phyloP scores from a whole-genome alignment of 768 basidiomycete species.

The Tephrocybe sp. region DNA sequence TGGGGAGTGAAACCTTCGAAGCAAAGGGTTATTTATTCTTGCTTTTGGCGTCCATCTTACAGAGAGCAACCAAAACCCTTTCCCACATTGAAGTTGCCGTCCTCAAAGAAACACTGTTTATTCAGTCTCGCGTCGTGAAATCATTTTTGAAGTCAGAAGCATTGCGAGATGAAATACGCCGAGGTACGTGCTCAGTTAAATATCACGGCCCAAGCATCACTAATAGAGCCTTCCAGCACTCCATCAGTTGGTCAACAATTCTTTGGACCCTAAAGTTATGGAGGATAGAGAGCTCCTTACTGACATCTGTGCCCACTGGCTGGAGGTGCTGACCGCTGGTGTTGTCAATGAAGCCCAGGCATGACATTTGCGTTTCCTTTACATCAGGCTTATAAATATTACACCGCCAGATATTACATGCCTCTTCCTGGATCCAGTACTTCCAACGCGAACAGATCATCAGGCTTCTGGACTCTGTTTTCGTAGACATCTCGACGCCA shows the following conservation, averaged over 20 bases:
- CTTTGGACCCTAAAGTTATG: conserved; percentile 33
- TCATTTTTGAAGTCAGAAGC: conserved; percentile 29
- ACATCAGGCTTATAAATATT: not conserved
- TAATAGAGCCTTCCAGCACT: no score
- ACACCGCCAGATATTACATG: conserved; percentile 20
- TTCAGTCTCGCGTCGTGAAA: conserved; percentile 30
- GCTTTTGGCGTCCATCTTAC: conserved; percentile 38
- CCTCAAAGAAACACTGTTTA: conserved; percentile 42
- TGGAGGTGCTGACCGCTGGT: conserved; percentile 6
- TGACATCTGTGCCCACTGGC: conserved; percentile 45
- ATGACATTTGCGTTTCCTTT: not conserved
- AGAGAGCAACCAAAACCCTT: conserved; percentile 24
- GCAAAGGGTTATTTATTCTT: conserved; percentile 31
- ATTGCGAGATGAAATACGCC: conserved; percentile 22
- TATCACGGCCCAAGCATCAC: no score
- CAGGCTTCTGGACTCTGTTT: conserved; percentile 39
- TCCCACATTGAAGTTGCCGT: conserved; percentile 24
- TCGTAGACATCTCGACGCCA: conserved; percentile 36
- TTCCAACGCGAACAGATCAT: conserved; percentile 42
- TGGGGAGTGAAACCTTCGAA: conserved; percentile 19
- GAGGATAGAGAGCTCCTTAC: conserved; percentile 40
- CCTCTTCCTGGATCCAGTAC: conserved; percentile 55
- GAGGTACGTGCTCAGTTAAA: conserved; percentile 33
- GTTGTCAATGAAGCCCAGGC: conserved; percentile 4
- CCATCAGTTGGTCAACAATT: conserved; percentile 33